Conservation (phyloP, 2,329 filamentous ascomycete species). For the Aspergillus pseudoviridinutans region DNA sequence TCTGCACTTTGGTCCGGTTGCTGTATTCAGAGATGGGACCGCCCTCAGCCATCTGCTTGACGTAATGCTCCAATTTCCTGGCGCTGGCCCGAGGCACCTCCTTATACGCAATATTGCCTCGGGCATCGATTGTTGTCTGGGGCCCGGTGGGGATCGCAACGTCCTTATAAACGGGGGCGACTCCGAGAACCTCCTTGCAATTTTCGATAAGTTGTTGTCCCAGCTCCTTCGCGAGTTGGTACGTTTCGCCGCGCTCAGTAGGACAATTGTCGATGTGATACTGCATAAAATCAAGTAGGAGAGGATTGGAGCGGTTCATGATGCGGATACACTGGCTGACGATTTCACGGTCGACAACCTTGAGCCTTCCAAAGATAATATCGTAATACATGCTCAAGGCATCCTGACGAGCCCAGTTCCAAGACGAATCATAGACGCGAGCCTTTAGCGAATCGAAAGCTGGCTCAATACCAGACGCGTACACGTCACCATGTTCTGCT, state of each 20-base stretch:
- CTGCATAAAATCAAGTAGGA: slow-evolving; percentile 97
- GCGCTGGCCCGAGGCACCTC: slow-evolving; percentile 84
- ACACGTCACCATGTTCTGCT: slow-evolving; percentile 93
- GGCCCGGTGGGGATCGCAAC: slow-evolving; percentile 89
- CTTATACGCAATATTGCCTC: slow-evolving; percentile 87
- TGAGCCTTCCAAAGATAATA: slow-evolving; percentile 92
- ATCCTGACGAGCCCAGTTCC: slow-evolving; percentile 99
- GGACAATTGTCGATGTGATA: slow-evolving; percentile 99
- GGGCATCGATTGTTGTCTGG: slow-evolving; percentile 84
- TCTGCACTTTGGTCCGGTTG: slow-evolving; percentile 96
- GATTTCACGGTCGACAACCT: slow-evolving; percentile 93
- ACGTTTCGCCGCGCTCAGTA: slow-evolving; percentile 93
- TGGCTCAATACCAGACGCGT: slow-evolving; percentile 89
- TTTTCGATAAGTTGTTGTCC: slow-evolving; percentile 93
- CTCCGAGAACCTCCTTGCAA: slow-evolving; percentile 84
- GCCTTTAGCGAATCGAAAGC: slow-evolving; percentile 92
- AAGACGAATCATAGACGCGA: slow-evolving; percentile 93
- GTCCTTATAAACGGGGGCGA: slow-evolving; percentile 90
- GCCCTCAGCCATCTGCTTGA: slow-evolving; percentile 96
- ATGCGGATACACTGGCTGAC: slow-evolving; percentile 98
- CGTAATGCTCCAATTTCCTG: slow-evolving; percentile 96
- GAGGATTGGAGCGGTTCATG: slow-evolving; percentile 98
- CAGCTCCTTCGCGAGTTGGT: slow-evolving; percentile 93
- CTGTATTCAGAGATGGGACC: slow-evolving; percentile 99
- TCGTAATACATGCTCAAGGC: slow-evolving; percentile 98